Percentiles rank a stretch among this genome's conserved stretches.
These are phyloP conservation scores for Colletotrichum sp. DNA, from an alignment of 2,329 filamentous ascomycete genomes.

Conservation along the genomic window DNA sequence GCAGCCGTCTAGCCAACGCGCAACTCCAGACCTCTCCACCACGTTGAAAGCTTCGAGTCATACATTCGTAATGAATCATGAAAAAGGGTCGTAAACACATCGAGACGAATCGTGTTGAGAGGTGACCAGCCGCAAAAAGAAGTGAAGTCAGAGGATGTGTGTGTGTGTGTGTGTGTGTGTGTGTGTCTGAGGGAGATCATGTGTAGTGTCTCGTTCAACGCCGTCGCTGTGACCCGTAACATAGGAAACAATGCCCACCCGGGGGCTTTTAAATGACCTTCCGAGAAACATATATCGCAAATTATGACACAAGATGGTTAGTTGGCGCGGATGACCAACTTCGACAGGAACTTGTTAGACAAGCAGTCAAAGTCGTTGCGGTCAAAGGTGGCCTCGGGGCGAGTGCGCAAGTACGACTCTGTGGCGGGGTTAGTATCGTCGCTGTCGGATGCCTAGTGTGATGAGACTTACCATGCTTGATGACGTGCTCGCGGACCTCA, in stretches of 20 bases:
- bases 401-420: constrained; percentile 88
- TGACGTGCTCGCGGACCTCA: constrained; percentile 90
- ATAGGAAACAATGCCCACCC: constrained; percentile 19
- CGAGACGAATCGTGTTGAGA: constrained; percentile 20
- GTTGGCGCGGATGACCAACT: constrained; percentile 94
- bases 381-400: constrained; percentile 83
- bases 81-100: constrained; percentile 25
- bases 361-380: constrained; percentile 91
- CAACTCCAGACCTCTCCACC: constrained; percentile 16
- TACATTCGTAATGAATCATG: constrained; percentile 26
- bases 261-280: constrained; percentile 3
- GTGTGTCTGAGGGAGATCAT: not conserved
- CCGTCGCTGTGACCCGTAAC: constrained; percentile 25
- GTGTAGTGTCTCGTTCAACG: constrained; percentile 23
- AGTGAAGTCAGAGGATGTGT: constrained; percentile 9
- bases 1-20: constrained; percentile 6
- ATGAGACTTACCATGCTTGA: constrained; percentile 81
- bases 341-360: constrained; percentile 96
- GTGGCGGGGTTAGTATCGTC: constrained; percentile 43
- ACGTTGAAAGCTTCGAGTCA: constrained; percentile 16
- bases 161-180: constrained; percentile 1
- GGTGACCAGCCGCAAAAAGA: constrained; percentile 23
- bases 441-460: not conserved
- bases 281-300: constrained; percentile 17
- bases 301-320: constrained; percentile 44